Base-by-base conservation (phyloP, 1,139 yeast species). In the Sugiyamaella xylanicola region DNA sequence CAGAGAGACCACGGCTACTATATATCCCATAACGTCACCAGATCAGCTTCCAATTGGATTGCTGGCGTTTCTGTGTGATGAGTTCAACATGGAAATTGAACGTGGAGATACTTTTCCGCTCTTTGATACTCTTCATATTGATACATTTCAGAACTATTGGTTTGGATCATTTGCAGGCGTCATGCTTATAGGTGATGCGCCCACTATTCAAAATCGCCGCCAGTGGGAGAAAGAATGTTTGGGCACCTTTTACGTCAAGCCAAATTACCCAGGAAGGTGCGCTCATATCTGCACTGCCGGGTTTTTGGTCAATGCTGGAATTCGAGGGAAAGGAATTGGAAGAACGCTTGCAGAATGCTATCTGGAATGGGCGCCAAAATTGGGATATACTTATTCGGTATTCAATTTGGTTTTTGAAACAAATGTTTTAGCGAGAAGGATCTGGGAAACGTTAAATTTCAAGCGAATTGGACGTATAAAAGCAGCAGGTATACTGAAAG, bases 201-300 rank as follows among this genome's bases (percentile, higher is more conserved):
- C 71, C 16, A 56, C 64, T 3, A 53, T 68, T 25, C 67, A 70
- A 52, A 69, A 72, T 48, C 69, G 72, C 16, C 79, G 87, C 50
- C 87, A 86, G 60, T 89, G 97, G 97, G 95, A 89, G 63, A 87
- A 88, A 67, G 89, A 87, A 70, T 89, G 97, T 69, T 74, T 93
- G 58, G 98, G 97, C 0, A 80, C 90, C 1, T 90, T 91, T 68
- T 84, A 80, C 68, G 77, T 92, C 58, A 87, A 87, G 63, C 95
- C 97, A 4, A 88, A 90, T 65, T 93, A 86, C 66, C 96, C 97
- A 0, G 98, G 98, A 1, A 76, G 98, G 44, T 86, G 95, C 50
- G 83, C 95, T 0, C 98, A 92, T 70, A 86, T 93, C n/a, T 91
- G 96, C 65, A 89, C 96, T 0, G 96, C 89, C 1, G 87, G 86